Conservation (phyloP, 176 grass and related monocot genomes). For the Saccharum spontaneum region DNA sequence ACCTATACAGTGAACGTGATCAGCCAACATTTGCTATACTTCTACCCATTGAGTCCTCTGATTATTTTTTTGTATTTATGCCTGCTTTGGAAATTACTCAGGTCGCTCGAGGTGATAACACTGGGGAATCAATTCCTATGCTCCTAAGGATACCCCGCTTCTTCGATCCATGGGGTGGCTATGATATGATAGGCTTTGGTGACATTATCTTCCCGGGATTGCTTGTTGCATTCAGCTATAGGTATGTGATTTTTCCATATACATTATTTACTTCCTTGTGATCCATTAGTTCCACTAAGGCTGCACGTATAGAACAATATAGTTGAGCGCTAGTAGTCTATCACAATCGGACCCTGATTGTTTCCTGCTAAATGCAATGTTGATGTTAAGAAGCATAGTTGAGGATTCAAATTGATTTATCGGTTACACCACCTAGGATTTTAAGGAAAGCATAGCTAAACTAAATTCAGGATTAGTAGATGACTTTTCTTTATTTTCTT, state of each 20-base stretch:
- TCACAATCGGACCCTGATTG: background rate
- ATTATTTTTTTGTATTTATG: slow-evolving; percentile 12
- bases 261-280: background rate
- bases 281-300: background rate
- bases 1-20: background rate
- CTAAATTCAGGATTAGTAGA: background rate
- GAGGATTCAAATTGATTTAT: background rate
- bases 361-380: background rate
- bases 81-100: slow-evolving; percentile 34
- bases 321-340: background rate
- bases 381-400: background rate
- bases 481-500: background rate
- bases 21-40: background rate
- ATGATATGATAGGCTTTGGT: slow-evolving; percentile 99
- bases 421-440: background rate
- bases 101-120: slow-evolving; percentile 85
- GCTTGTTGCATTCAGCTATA: slow-evolving; percentile 93
- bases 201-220: slow-evolving; percentile 97
- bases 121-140: slow-evolving; percentile 96
- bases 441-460: background rate
- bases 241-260: slow-evolving; percentile 48
- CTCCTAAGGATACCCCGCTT: slow-evolving; percentile 89
- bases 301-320: background rate
- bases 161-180: slow-evolving; percentile 99
- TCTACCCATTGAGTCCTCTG: background rate